Evolutionary conservation across 441 rosid species (phyloP), one percentile per base, ranked within the genome.

Genomic region (Mallotus japonicus): DNA sequence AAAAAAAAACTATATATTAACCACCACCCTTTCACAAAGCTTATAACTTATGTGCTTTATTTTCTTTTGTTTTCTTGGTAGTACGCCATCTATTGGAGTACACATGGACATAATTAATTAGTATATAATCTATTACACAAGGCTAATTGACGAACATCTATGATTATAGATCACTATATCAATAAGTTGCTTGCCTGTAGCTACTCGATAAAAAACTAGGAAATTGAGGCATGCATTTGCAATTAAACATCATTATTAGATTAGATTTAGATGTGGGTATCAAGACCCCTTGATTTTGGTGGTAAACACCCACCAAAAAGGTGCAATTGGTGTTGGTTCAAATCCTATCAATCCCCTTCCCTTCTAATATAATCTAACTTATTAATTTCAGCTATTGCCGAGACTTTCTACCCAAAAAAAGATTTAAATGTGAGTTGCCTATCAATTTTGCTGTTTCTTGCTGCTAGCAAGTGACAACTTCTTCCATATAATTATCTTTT

Each of bases 41-140:
- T 47, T 47, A 47, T 2, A 28, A 28, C 4, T 13, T 9, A 6
- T 37, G 40, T 4, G 6, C 40, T 47, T 47, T 12, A 8, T 47
- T 47, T 50, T 50, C 1, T 11, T 72, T 61, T 59, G 44, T 69
- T 65, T 22, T 10, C 15, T 62, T 62, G 64, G 28, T 67, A 50
- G 8, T 62, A 63, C 34, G 20, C 32, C 58, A 61, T 37, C 11
- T 44, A 72, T 69, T 67, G 54, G 49, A 71, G 5, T 17, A 28
- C 8, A 56, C 15, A 20, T 16, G 40, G 47, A 59, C 67, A 17
- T 11, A 32, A 53, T 7, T 3, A 28, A 16, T 4, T 22, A 58
- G 34, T 34, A 1, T 4, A 34, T 61, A 34, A 34, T 3, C 15
- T 9, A 12, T 0, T 15, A 13, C 54, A 50, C 16, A 50, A 13